Evolutionary conservation across 2,329 filamentous ascomycete genomes (phyloP), one percentile per base, ranked within the genome.

Genomic region (Aspergillus thermomutatus): DNA sequence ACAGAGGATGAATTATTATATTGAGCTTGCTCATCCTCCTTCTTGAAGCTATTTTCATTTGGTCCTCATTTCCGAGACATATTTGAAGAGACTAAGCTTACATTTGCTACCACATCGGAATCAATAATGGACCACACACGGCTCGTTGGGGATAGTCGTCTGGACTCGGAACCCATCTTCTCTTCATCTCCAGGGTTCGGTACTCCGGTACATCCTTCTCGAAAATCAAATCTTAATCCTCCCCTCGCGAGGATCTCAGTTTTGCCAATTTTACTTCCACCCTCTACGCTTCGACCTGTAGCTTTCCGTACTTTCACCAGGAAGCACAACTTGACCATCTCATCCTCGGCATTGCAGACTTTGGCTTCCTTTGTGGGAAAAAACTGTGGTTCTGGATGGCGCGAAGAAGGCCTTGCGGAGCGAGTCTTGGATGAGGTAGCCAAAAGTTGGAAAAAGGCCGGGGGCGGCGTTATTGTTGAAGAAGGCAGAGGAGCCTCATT

Each of bases 301-400:
- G 95, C 94, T 8, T 97, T 99, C 70, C 87, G 94, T 49, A 95
- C 91, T 0, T 96, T 99, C 64, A 99, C 94, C 1, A 97, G 97
- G 75, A 99, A 97, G 70, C 91, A 99, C 76, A 95, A 93, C 66
- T 80, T 99, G 55, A 97, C 92, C 0, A 84, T 99, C 53, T 92
- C 90, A 7, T 94, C 93, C 0, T 86, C 92, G 0, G 91, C 94
- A 0, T 79, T 99, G 4, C 87, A 93, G 72, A 85, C 90, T 49
- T 82, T 99, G 31, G 92, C 94, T 21, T 83, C 85, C 1, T 99
- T 99, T 72, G 89, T 99, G 53, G 95, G 94, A 10, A 88, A 90
- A 65, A 89, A 96, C 74, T 99, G 94, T 72, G 94, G 94, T 34
- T 92, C 92, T 56, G 91, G 87, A 87, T 99, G 94, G 94, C 86